These are phyloP conservation scores for Cladophialophora psammophila DNA, from an alignment of 2,329 filamentous ascomycete species.

Conservation along the genomic window DNA sequence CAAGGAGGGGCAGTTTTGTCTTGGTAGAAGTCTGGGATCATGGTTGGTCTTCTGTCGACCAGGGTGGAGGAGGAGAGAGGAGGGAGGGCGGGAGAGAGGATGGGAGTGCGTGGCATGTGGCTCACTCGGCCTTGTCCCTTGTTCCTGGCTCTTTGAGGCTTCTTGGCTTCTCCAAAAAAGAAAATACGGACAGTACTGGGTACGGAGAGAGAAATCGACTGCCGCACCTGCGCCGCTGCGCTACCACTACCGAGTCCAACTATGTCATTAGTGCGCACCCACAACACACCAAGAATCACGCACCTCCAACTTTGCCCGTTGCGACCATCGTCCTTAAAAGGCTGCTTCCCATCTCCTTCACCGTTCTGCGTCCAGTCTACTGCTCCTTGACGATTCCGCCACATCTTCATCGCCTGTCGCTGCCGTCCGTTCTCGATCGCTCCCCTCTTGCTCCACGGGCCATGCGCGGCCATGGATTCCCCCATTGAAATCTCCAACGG, in stretches of 20 bases:
- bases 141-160: background rate
- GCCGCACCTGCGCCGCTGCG: background rate
- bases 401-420: background rate
- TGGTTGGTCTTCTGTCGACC: background rate
- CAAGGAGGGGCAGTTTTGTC: background rate
- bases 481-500: conserved; percentile 27
- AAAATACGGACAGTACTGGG: background rate
- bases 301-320: conserved; percentile 1
- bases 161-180: background rate
- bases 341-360: background rate
- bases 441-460: background rate
- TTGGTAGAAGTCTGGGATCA: background rate
- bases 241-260: background rate
- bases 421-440: background rate
- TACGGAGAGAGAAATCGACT: background rate
- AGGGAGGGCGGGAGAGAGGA: background rate
- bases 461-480: conserved; percentile 32
- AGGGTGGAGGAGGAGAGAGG: background rate
- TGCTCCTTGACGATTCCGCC: background rate
- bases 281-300: conserved; percentile 1
- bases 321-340: background rate
- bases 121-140: background rate
- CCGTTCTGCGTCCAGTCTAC: background rate
- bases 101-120: background rate
- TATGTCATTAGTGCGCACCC: conserved; percentile 2